phyloP scores from a whole-genome alignment of 1,284 basidiomycete species.

The Laetiporus sulphureus region DNA sequence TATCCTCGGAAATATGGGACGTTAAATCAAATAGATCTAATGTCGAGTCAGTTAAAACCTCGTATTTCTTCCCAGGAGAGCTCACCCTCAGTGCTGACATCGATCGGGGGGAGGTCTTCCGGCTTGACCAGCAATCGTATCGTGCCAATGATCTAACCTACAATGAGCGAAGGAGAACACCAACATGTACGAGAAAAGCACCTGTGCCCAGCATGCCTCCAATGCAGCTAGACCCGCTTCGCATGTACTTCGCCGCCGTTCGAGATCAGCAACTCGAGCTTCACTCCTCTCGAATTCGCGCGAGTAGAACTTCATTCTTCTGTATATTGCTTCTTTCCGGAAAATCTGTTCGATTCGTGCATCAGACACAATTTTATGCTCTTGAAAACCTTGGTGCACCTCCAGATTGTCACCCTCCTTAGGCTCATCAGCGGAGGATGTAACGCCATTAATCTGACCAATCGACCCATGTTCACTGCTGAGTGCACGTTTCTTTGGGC shows the following conservation, averaged over 20 bases:
- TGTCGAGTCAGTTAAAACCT: constrained; percentile 8
- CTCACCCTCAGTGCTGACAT: constrained; percentile 40
- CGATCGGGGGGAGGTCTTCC: constrained; percentile 41
- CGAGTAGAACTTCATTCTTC: constrained; percentile 88
- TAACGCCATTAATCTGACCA: constrained; percentile 47
- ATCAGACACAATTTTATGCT: constrained; percentile 21
- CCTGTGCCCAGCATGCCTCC: constrained; percentile 88
- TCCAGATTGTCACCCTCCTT: constrained; percentile 63
- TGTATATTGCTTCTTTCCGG: constrained; percentile 89
- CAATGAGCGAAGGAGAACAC: neutral
- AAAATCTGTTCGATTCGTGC: constrained; percentile 39
- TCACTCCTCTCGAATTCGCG: constrained; percentile 72
- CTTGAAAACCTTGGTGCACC: constrained; percentile 34
- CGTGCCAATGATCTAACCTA: constrained; percentile 57
- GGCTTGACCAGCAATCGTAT: constrained; percentile 56
- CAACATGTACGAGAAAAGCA: constrained; percentile 24
- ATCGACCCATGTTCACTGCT: constrained; percentile 52
- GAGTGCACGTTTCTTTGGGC: constrained; percentile 62
- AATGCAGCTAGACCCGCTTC: constrained; percentile 78
- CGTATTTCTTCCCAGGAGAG: constrained; percentile 6
- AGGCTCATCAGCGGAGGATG: constrained; percentile 43
- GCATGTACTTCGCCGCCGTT: constrained; percentile 65
- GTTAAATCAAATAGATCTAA: constrained; percentile 46
- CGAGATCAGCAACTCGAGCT: constrained; percentile 63
- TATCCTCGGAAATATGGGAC: constrained; percentile 42